These are phyloP conservation scores for Citrus hindsii DNA, from an alignment of 345 rosid genomes.

Conservation along the genomic window DNA sequence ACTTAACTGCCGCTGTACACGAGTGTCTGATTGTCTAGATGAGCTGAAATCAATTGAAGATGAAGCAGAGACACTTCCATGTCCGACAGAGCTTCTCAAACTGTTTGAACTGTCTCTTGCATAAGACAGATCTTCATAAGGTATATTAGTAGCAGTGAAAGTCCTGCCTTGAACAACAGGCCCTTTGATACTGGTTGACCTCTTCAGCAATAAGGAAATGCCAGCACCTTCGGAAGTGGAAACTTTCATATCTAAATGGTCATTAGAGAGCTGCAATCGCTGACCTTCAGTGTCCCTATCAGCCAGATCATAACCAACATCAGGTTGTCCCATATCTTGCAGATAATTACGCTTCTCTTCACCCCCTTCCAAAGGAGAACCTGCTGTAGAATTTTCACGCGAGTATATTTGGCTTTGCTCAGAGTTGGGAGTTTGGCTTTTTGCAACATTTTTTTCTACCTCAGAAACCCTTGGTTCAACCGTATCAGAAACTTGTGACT, in stretches of 20 bases:
- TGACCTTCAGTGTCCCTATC: conserved; percentile 32
- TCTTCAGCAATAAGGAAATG: conserved; percentile 65
- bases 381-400: conserved; percentile 31
- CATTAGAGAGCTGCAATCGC: conserved; percentile 26
- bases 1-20: conserved; percentile 64
- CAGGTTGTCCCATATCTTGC: conserved; percentile 37
- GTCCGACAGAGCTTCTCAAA: conserved; percentile 79
- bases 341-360: conserved; percentile 31
- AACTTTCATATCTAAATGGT: conserved; percentile 29
- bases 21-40: conserved; percentile 55
- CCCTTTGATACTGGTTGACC: conserved; percentile 81
- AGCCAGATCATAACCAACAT: conserved; percentile 28
- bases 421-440: conserved; percentile 18
- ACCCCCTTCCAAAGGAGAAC: conserved; percentile 32
- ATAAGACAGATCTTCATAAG: conserved; percentile 69
- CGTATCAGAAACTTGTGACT: conserved; percentile 21
- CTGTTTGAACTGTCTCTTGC: conserved; percentile 62
- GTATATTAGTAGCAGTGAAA: conserved; percentile 49
- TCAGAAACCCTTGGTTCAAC: conserved; percentile 30
- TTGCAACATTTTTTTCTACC: conserved; percentile 33
- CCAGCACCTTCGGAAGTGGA: conserved; percentile 51
- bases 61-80: conserved; percentile 71
- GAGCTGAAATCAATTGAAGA: conserved; percentile 80
- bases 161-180: conserved; percentile 63
- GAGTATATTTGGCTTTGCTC: conserved; percentile 31